These are phyloP conservation scores for Trichosporon sp. DNA, from an alignment of 1,284 basidiomycete species.

Conservation along the genomic window DNA sequence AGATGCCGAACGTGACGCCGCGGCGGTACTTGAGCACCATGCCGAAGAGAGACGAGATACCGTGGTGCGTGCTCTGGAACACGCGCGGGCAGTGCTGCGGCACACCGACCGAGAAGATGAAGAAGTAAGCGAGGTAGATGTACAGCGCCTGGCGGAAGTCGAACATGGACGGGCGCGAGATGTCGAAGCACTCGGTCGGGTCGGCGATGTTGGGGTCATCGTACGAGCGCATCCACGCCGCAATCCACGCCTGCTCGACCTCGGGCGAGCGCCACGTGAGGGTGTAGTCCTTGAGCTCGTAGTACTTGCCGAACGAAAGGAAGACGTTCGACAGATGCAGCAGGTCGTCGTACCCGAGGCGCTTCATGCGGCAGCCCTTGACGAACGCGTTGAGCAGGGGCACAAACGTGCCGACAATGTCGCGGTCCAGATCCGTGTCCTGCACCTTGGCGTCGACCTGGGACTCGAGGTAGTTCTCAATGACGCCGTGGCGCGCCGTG, in stretches of 20 bases:
- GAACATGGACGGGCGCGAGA: slow-evolving; percentile 12
- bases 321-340: slow-evolving; percentile 10
- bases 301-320: slow-evolving; percentile 16
- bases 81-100: slow-evolving; percentile 15
- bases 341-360: slow-evolving; percentile 5
- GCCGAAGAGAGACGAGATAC: slow-evolving; percentile 11
- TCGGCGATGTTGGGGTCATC: slow-evolving; percentile 13
- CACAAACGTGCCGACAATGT: slow-evolving; percentile 13
- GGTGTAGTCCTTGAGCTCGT: slow-evolving; percentile 14
- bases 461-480: slow-evolving; percentile 16
- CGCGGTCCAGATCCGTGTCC: slow-evolving; percentile 12
- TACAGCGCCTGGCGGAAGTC: slow-evolving; percentile 17
- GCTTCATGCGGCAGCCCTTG: slow-evolving; percentile 15
- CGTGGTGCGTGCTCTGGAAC: slow-evolving; percentile 18
- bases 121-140: slow-evolving; percentile 15
- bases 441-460: slow-evolving; percentile 15
- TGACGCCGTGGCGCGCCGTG: slow-evolving; percentile 12
- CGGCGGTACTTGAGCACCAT: slow-evolving; percentile 18
- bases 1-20: slow-evolving; percentile 15
- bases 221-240: slow-evolving; percentile 13
- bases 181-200: slow-evolving; percentile 10
- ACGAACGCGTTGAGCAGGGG: slow-evolving; percentile 13
- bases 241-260: slow-evolving; percentile 11
- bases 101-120: slow-evolving; percentile 17
- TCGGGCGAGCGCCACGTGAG: slow-evolving; percentile 11